Evolutionary conservation across 2,329 filamentous ascomycete genomes (phyloP), one percentile per base, ranked within the genome.

Genomic region (Cephalotrichum gorgonifer): DNA sequence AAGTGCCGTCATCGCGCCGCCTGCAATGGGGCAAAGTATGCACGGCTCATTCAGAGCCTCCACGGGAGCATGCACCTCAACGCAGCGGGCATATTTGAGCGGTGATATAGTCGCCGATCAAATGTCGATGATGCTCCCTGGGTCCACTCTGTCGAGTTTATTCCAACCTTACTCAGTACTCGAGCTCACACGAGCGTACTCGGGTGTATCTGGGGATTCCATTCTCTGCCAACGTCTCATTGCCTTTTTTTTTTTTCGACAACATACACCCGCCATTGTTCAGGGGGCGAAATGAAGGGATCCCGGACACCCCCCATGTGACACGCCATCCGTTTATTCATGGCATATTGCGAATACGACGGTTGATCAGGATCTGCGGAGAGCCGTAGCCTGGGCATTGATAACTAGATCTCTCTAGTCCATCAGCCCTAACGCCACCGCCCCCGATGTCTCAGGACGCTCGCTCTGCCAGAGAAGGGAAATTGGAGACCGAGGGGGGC

Each of bases 381-480:
- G 30, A 42, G 31, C 33, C 26, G 15, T 47, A 15, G 7, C 33
- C 23, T 15, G 22, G 22, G 45, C 45, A 47, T 47, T 41, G 44
- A 33, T 41, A 41, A 23, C 46, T 26, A 20, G 38, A 48, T 31
- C 38, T 43, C 39, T 26, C 46, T 39, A 12, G 15, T 23, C 35
- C n/a, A 42, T 43, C 46, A 43, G 46, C 46, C 46, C 26, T 48
- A 43, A 27, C 46, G 26, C 46, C 46, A 48, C 46, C 46, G 2
- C 27, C 38, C 4, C 6, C 38, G 38, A 23, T 43, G 46, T 48
- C 46, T 48, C 46, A 48, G 46, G 38, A 17, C 17, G 12, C n/a
- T n/a, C n/a, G n/a, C 8, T 25, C 22, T 38, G 23, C 12, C 15
- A 22, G 15, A 38, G n/a, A 23, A 46, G 6, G 31, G 14, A 31